Evolutionary conservation across 176 grass and related monocot species (phyloP).

Genomic region (Oryza punctata): DNA sequence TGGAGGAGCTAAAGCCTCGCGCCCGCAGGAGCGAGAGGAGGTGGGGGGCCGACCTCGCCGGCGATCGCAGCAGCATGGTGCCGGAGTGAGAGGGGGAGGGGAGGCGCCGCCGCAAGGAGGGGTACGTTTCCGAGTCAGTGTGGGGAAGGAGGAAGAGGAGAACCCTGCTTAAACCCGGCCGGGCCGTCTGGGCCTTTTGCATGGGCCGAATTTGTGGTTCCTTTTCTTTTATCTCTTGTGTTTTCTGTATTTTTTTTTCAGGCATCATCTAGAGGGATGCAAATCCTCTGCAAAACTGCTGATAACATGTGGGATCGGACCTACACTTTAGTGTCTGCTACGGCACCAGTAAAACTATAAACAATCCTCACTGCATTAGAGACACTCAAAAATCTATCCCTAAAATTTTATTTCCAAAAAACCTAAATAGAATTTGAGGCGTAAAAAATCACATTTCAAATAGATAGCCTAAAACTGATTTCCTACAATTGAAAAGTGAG

Average conservation of each 20-base stretch:
- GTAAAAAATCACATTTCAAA: too few species aligned
- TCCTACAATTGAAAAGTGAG: too few species aligned
- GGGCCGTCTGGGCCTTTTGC: conserved; percentile 28
- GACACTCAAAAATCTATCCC: too few species aligned
- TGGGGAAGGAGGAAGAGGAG: neutral
- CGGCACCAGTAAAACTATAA: too few species aligned
- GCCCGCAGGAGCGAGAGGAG: conserved; percentile 43
- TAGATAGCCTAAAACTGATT: too few species aligned
- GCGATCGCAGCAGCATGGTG: conserved; percentile 46
- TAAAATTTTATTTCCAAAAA: too few species aligned
- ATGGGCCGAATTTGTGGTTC: neutral
- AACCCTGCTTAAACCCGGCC: conserved; percentile 61
- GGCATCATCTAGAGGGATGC: too few species aligned
- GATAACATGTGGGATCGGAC: too few species aligned
- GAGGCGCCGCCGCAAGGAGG: conserved; percentile 18
- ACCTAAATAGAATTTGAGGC: too few species aligned
- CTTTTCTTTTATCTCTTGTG: neutral
- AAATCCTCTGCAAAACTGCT: too few species aligned
- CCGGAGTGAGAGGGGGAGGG: neutral
- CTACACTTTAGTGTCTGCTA: too few species aligned
- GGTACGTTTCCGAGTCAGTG: neutral
- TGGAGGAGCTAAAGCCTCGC: conserved; percentile 48
- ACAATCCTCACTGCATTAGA: too few species aligned
- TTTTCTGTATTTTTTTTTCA: neutral
- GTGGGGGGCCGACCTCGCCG: conserved; percentile 21